Conservation (phyloP, 805 yeast genomes). For the Phaffomyces opuntiae region DNA sequence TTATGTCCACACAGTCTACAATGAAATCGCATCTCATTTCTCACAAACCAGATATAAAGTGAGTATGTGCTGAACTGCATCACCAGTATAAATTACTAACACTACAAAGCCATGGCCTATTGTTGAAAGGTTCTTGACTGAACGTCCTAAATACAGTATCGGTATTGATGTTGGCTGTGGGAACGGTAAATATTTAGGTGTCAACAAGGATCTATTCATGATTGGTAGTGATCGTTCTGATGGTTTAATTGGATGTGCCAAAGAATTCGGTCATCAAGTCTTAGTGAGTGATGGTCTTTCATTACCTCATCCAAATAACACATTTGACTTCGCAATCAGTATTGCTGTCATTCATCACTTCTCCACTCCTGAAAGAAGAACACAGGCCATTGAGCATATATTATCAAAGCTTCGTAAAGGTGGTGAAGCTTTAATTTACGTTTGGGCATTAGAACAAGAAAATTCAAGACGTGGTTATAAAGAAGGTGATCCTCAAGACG, state of each 20-base stretch:
- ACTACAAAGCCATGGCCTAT: conserved; percentile 82
- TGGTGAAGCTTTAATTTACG: conserved; percentile 76
- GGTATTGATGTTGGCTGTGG: conserved; percentile 98
- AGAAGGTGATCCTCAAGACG: conserved; percentile 89
- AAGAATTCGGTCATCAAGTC: conserved; percentile 42
- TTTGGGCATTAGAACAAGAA: conserved; percentile 96
- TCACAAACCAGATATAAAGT: conserved; percentile 83
- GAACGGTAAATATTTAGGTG: conserved; percentile 81
- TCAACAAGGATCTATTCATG: conserved; percentile 61
- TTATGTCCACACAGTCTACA: conserved; percentile 88
- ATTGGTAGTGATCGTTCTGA: conserved; percentile 72
- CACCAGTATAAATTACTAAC: not conserved
- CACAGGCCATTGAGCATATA: conserved; percentile 67
- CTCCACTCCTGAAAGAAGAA: conserved; percentile 73
- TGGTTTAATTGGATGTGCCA: conserved; percentile 62
- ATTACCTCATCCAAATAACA: conserved; percentile 44
- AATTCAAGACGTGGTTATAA: conserved; percentile 84
- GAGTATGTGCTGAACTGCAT: conserved; percentile 4
- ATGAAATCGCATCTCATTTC: conserved; percentile 87
- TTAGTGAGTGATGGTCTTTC: conserved; percentile 76
- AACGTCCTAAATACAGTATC: conserved; percentile 45
- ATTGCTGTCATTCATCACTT: conserved; percentile 97
- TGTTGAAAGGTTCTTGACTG: conserved; percentile 61
- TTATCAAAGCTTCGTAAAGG: conserved; percentile 47
- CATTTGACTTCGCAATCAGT: conserved; percentile 77